A percentile compares a stretch with the other conserved stretches of the same genome.
Evolutionary conservation across 495 filamentous ascomycete genomes (phyloP).

Genomic region (Astrocystis sublimbata): DNA sequence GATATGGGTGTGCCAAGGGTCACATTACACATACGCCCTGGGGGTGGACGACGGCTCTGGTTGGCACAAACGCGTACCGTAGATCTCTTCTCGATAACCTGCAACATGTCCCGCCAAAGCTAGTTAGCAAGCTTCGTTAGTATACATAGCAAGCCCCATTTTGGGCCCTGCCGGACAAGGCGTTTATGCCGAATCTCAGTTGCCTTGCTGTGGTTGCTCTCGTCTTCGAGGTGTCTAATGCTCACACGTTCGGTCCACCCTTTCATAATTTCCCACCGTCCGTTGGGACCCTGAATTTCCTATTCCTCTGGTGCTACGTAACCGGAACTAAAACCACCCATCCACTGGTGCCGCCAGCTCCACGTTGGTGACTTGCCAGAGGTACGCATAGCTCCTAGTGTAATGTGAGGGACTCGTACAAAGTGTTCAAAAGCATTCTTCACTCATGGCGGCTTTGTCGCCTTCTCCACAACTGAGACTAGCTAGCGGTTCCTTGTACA

Average conservation of each 20-base stretch:
- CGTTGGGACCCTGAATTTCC: constrained; percentile 10
- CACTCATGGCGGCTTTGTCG: constrained; percentile 12
- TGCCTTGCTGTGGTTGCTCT: constrained; percentile 5
- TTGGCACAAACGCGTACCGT: constrained; percentile 9
- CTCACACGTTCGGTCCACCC: constrained; percentile 16
- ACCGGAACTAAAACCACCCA: constrained; percentile 17
- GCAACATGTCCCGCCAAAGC: constrained; percentile 17
- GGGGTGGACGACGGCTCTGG: background rate
- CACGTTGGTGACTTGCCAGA: constrained; percentile 14
- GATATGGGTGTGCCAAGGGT: constrained; percentile 8
- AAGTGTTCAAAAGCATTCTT: constrained; percentile 13
- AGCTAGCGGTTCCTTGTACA: constrained; percentile 12
- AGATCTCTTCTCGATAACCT: constrained; percentile 16
- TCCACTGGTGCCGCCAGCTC: constrained; percentile 12
- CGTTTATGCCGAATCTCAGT: constrained; percentile 17
- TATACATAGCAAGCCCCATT: constrained; percentile 14
- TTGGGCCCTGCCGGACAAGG: constrained; percentile 14
- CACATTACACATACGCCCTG: background rate
- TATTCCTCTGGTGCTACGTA: constrained; percentile 12
- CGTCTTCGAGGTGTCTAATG: constrained; percentile 15
- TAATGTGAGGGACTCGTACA: constrained; percentile 5
- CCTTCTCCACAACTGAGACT: constrained; percentile 19
- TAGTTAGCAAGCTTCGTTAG: constrained; percentile 16
- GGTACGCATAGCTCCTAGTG: constrained; percentile 9
- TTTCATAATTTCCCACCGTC: constrained; percentile 21